These are phyloP conservation scores for Kuraishia molischiana DNA, from an alignment of 805 yeast species.

Conservation along the genomic window DNA sequence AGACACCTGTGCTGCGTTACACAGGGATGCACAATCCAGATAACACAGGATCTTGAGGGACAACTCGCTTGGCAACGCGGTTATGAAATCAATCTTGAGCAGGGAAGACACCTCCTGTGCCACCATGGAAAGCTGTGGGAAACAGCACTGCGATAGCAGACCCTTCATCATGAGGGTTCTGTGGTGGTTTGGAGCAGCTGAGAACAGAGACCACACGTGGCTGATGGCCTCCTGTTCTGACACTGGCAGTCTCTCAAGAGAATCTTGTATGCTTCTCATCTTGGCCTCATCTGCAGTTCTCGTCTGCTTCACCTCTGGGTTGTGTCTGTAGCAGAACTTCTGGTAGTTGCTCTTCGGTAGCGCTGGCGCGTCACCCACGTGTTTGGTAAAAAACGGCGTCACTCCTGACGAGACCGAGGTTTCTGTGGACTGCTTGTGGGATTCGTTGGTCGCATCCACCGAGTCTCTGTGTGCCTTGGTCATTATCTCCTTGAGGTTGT, in stretches of 20 bases:
- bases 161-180: slow-evolving; percentile 77
- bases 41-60: slow-evolving; percentile 79
- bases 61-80: slow-evolving; percentile 78
- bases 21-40: slow-evolving; percentile 86
- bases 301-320: slow-evolving; percentile 76
- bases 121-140: slow-evolving; percentile 85
- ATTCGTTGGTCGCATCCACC: background rate
- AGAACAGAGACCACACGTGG: slow-evolving; percentile 77
- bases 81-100: slow-evolving; percentile 81
- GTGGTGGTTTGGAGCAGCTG: slow-evolving; percentile 61
- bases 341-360: slow-evolving; percentile 40
- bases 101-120: slow-evolving; percentile 70
- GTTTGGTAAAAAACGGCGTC: background rate
- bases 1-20: slow-evolving; percentile 90
- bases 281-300: slow-evolving; percentile 54
- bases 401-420: background rate
- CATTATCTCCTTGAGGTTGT: background rate
- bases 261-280: slow-evolving; percentile 53
- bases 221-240: slow-evolving; percentile 69
- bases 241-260: slow-evolving; percentile 49
- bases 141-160: slow-evolving; percentile 80
- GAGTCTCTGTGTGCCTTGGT: background rate
- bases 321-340: slow-evolving; percentile 83
- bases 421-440: background rate
- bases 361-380: background rate